Conservation (phyloP, 169 alveolate genomes). For the Babesia caballi region DNA sequence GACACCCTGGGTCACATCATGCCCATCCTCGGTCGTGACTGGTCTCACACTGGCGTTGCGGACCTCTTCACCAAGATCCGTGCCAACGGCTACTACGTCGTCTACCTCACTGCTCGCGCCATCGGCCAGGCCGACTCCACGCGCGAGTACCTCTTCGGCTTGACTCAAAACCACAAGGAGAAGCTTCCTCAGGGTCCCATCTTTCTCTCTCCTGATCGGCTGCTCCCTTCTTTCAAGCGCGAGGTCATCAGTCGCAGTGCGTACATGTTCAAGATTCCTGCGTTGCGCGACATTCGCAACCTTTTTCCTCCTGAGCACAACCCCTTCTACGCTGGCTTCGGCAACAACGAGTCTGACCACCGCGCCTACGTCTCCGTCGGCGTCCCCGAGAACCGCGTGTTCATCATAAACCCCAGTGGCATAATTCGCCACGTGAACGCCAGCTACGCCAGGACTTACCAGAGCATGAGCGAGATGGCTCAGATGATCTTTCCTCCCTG, state of each 20-base stretch:
- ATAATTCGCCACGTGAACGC: conserved; percentile 82
- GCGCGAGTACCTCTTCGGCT: conserved; percentile 86
- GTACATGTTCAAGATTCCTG: conserved; percentile 91
- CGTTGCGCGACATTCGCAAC: conserved; percentile 89
- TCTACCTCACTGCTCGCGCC: conserved; percentile 97
- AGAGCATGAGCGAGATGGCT: conserved; percentile 59
- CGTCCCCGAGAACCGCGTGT: conserved; percentile 87
- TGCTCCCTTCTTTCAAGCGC: conserved; percentile 90
- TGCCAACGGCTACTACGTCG: conserved; percentile 91
- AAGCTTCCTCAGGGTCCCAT: conserved; percentile 92
- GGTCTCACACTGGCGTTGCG: conserved; percentile 96
- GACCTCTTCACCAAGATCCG: conserved; percentile 87
- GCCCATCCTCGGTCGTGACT: conserved; percentile 96
- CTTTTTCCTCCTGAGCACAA: conserved; percentile 87
- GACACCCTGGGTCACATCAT: conserved; percentile 95
- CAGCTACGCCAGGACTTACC: conserved; percentile 83
- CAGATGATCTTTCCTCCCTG: conserved; percentile 58
- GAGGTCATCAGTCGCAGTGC: conserved; percentile 95
- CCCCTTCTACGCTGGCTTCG: conserved; percentile 97
- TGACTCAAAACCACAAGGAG: conserved; percentile 83
- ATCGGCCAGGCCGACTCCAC: conserved; percentile 96
- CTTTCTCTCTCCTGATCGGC: conserved; percentile 94
- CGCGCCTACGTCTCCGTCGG: conserved; percentile 90
- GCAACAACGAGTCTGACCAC: conserved; percentile 93
- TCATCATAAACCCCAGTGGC: conserved; percentile 87